Evolutionary conservation across 768 basidiomycete genomes (phyloP), one percentile per base, ranked within the genome.

Genomic region (Agaricus blazei): DNA sequence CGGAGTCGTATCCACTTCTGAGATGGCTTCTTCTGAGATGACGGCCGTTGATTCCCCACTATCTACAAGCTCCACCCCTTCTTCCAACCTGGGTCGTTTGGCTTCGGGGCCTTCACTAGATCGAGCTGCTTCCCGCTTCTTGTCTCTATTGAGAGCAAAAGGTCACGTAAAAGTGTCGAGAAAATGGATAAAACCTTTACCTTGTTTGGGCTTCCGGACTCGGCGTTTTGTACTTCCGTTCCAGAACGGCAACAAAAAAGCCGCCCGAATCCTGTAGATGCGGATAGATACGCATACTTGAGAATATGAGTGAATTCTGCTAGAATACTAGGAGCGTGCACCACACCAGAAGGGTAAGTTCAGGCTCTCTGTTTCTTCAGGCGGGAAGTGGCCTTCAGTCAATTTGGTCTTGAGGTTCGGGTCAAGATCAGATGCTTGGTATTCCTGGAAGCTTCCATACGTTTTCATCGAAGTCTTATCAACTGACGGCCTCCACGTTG

Each of bases 211-310:
- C 46, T 50, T 42, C 41, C 29, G 28, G 19, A 37, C 29, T 19
- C 5, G 38, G 54, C 7, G 37, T 41, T 37, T 49, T 51, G 26
- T 29, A 15, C 49, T 72, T 80, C 64, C 77, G 81, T 65, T 88
- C 79, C 36, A 98, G 68, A 0, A 97, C 88, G 9, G 93, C 93
- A n/a, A 99, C 85, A 65, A 97, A 99, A 72, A 99, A 99, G 0
- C 94, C 97, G 2, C 97, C 97, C 0, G 94, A 92, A 64, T 99
- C 90, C 69, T 98, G 97, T 8, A 97, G 73, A 67, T 98, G 95
- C 2, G 97, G 95, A 65, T 96, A 90, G 59, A 98, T 83, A 38
- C 97, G 82, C 68, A 98, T 72, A 62, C 94, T 97, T 15, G 52
- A 24, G n/a, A 24, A 9, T 4, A n/a, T 28, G 36, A 23, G 12